Percentiles rank a stretch among this genome's conserved stretches.
phyloP scores from a whole-genome alignment of 371 early-diverging fungal species.

The Sanchytrium tribonematis region DNA sequence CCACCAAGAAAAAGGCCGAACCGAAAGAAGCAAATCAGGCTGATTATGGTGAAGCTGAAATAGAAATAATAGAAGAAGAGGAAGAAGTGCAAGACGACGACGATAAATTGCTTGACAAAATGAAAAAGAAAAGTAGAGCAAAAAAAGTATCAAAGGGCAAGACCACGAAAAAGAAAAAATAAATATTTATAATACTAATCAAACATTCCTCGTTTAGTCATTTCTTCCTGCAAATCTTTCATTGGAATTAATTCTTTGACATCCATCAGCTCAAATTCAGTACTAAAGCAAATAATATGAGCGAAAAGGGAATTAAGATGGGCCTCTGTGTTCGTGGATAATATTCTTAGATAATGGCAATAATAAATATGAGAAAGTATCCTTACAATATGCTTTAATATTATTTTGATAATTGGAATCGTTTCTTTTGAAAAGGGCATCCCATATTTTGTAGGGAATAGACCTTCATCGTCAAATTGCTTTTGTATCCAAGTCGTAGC shows the following conservation, averaged over 20 bases:
- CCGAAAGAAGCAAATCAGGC: not conserved
- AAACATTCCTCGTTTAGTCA: not conserved
- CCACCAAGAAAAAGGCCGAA: not conserved
- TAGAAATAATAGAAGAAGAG: not conserved
- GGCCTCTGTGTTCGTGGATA: conserved; percentile 38
- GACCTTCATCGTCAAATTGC: conserved; percentile 39
- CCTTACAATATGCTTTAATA: conserved; percentile 38
- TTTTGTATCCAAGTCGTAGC: conserved; percentile 50
- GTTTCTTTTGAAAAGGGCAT: conserved; percentile 4
- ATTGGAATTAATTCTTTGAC: not conserved
- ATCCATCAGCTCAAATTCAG: conserved; percentile 44
- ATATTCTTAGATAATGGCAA: conserved; percentile 36
- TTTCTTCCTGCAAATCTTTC: conserved; percentile 4
- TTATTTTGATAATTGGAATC: not conserved
- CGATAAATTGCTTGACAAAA: not conserved
- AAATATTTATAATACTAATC: not conserved
- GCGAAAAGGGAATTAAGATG: conserved; percentile 62
- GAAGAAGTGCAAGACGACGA: not conserved
- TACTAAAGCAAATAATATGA: conserved; percentile 54
- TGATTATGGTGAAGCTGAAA: not conserved
- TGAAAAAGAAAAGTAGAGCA: not conserved
- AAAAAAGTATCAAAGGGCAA: not conserved
- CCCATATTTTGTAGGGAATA: conserved; percentile 47
- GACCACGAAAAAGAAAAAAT: not conserved
- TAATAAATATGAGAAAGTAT: conserved; percentile 66